Conservation (phyloP, 148 eudicot genomes). For the Chenopodium formosanum region DNA sequence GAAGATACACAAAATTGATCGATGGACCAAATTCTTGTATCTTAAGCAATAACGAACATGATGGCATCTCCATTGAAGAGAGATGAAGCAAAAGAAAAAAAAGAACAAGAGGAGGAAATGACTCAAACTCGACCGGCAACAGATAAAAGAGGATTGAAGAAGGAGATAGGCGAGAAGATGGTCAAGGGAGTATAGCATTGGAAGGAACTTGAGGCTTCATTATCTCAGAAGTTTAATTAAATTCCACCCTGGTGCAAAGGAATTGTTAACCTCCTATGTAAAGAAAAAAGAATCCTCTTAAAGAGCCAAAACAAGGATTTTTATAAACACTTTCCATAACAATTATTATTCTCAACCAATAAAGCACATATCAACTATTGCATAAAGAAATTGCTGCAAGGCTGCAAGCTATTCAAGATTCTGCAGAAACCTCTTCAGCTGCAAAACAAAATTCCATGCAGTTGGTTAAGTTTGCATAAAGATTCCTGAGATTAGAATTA, state of each 20-base stretch:
- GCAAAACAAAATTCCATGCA: background rate
- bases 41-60: background rate
- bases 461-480: background rate
- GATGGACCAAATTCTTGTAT: background rate
- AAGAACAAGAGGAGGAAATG: background rate
- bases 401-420: background rate
- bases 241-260: background rate
- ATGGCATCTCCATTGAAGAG: background rate
- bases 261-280: no score
- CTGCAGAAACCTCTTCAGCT: background rate
- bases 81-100: background rate
- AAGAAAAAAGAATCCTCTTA: background rate
- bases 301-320: background rate
- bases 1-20: background rate
- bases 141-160: background rate
- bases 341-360: background rate
- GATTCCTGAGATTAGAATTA: conserved; percentile 6
- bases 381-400: background rate
- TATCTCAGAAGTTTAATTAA: background rate
- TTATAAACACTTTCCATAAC: background rate
- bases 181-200: background rate
- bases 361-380: background rate
- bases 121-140: background rate
- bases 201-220: background rate
- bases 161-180: background rate